Base-by-base conservation (phyloP, 768 basidiomycete genomes). In the Mrakia hoshinonis region DNA sequence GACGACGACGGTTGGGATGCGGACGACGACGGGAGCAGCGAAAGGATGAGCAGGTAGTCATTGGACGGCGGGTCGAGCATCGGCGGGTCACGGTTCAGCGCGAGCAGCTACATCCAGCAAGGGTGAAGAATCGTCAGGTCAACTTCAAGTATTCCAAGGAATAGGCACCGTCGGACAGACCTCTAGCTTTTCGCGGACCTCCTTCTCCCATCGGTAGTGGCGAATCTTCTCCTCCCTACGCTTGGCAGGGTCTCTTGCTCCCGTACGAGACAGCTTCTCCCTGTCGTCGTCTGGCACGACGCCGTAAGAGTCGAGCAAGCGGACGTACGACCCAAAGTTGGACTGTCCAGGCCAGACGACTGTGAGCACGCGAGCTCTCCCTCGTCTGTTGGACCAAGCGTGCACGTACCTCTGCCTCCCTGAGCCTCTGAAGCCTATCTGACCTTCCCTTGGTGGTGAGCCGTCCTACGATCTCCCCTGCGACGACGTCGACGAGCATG, bases 201-300 rank as follows among this genome's bases (percentile, higher is more conserved):
- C 88, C 79, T 90, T 94, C 80, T 95, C 92, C 69, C 85, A 85
- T 79, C 88, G 87, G 79, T 86, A 97, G 77, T 94, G 93, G 73
- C 85, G 87, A 74, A 99, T 96, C 82, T 96, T 99, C 43, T 87
- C 79, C 74, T 95, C 92, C 75, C 96, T 82, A 69, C 89, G 83
- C 76, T 84, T 85, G 1, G 85, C 84, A 24, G 87, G 84, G 78
- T 97, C 89, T 34, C 70, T 60, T 4, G 77, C 68, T 6, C 73
- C 72, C 1, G 67, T 70, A 22, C 74, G 48, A 31, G 49, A 43
- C 3, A 73, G 67, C 36, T 63, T 69, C 22, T 68, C 76, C 48
- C 76, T 76, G 10, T 76, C 77, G 29, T 75, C 51, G n/a, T 76
- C 75, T 34, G 75, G 60, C 1, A 78, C 62, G n/a, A 78, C 75